phyloP scores from a whole-genome alignment of 306 rosid species.

The Casuarina cunninghamiana region DNA sequence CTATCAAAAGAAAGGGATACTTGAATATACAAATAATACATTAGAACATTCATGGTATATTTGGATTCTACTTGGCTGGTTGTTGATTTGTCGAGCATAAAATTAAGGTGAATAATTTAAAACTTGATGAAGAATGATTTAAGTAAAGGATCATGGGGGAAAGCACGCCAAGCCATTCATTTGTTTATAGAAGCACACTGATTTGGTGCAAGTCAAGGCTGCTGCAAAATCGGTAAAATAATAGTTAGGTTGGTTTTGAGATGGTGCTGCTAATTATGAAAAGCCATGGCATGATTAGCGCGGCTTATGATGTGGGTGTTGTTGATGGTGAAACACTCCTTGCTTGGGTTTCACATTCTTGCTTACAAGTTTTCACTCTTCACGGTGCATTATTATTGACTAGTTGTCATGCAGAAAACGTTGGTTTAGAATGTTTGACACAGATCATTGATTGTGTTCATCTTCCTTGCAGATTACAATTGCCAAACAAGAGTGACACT shows the following conservation, averaged over 20 bases:
- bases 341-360: not conserved
- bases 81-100: not conserved
- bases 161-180: not conserved
- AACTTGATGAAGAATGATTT: not conserved
- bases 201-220: not conserved
- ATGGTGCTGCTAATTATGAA: not conserved
- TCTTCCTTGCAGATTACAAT: not conserved
- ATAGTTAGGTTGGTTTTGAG: not conserved
- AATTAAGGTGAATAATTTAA: not conserved
- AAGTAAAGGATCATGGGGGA: not conserved
- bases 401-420: not conserved
- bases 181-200: not conserved
- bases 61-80: not conserved
- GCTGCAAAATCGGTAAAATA: not conserved
- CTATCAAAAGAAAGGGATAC: no score
- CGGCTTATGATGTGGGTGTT: no score
- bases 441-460: not conserved
- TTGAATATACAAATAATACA: no score
- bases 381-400: not conserved
- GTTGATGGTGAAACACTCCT: not conserved
- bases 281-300: not conserved
- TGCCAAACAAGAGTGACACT: conserved; percentile 2
- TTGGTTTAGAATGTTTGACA: not conserved
- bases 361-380: no score
- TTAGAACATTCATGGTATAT: not conserved